A percentile compares a stretch with the other conserved stretches of the same genome.
Conservation (phyloP, 225 moss, liverwort and hornwort genomes). For the Antitrichia curtipendula region DNA sequence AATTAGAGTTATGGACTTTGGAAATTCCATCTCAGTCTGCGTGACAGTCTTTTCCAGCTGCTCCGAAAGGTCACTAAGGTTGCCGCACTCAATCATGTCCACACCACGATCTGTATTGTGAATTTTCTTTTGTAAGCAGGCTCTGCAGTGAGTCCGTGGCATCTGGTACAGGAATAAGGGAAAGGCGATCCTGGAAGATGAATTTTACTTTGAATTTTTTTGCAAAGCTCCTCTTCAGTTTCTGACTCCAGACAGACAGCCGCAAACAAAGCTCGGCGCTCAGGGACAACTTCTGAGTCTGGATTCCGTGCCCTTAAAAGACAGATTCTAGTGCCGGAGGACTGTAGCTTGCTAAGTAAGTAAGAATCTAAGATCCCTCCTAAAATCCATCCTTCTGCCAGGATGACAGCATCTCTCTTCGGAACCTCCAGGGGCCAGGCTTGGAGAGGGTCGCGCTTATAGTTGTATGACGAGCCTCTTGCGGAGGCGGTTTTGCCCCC, state of each 20-base stretch:
- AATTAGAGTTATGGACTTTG: background rate
- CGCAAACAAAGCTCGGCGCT: background rate
- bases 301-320: background rate
- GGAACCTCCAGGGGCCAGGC: background rate
- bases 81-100: background rate
- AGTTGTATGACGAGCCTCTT: no score
- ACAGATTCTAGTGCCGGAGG: background rate
- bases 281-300: background rate
- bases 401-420: background rate
- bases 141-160: background rate
- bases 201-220: background rate
- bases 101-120: background rate
- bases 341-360: background rate
- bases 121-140: background rate
- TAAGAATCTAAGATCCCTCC: background rate
- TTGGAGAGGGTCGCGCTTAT: no score
- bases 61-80: background rate
- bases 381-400: no score
- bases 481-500: no score
- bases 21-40: background rate
- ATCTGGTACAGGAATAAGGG: background rate
- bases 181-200: background rate
- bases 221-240: background rate
- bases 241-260: background rate
- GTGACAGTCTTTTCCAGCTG: background rate